Evolutionary conservation across 2,329 filamentous ascomycete genomes (phyloP), one percentile per base, ranked within the genome.

Genomic region (Trichoderma atroviride): DNA sequence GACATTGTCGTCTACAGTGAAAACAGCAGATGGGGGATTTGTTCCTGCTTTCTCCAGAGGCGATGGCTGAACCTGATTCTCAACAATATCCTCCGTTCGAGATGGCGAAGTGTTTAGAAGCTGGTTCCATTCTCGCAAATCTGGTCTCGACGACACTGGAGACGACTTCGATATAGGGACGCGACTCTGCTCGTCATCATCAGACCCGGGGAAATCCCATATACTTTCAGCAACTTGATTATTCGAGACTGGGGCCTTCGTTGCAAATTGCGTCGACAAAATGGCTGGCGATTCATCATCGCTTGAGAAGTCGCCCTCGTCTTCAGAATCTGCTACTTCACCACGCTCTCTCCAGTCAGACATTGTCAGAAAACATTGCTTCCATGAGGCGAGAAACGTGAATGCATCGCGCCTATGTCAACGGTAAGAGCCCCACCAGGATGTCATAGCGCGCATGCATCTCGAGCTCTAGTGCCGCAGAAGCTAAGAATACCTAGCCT

Each of bases 261-360:
- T 16, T n/a, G 50, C 50, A 31, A n/a, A 62, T 22, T 4, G n/a
- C n/a, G 52, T 58, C 37, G 29, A 60, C 14, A 1, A 11, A 33
- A 22, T 40, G 40, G 35, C 22, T 31, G 37, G 19, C 31, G 55
- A 24, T 16, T 69, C 43, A 55, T 77, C 73, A 69, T 81, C 76
- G 70, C 76, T 80, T 69, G 84, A 82, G 71, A 81, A 82, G 66
- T 75, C 80, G 72, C 78, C 79, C 59, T 85, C 83, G 69, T 84
- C 83, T 74, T 85, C 83, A 71, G 83, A 85, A 76, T 85, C 83
- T 69, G 84, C 83, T 72, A 85, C 80, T 75, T 84, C 83, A 74
- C 83, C 84, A 76, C 83, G 75, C 73, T 83, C 81, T 80, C 81
- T 85, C 83, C 83, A 85, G 72, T 81, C 81, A 69, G 76, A 78